phyloP scores from a whole-genome alignment of 1,284 basidiomycete genomes.

The Melampsora occidentalis region DNA sequence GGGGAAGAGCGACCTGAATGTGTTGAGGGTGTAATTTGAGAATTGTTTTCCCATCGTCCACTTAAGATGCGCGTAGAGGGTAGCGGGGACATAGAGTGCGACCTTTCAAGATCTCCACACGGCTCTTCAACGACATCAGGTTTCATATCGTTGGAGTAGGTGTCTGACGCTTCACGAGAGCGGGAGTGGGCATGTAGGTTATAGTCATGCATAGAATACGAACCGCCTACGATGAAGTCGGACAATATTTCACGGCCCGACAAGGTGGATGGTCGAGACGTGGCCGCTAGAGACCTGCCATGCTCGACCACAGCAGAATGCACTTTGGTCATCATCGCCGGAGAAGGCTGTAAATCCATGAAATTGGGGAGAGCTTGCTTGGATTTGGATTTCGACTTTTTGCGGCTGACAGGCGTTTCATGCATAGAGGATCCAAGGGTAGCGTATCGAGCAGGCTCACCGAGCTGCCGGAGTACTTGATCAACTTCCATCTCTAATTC shows the following conservation, averaged over 20 bases:
- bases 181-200: neutral
- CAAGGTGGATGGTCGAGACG: conserved; percentile 1
- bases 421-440: neutral
- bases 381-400: conserved; percentile 26
- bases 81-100: neutral
- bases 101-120: neutral
- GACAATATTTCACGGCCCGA: neutral
- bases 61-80: neutral
- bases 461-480: conserved; percentile 18
- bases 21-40: neutral
- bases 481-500: conserved; percentile 35
- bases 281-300: neutral
- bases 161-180: neutral
- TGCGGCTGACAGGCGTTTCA: conserved; percentile 19
- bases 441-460: conserved; percentile 28
- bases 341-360: conserved; percentile 12
- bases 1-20: neutral
- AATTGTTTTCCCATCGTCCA: neutral
- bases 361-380: conserved; percentile 29
- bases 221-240: neutral
- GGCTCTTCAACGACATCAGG: neutral
- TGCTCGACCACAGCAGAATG: neutral
- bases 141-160: neutral
- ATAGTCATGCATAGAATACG: neutral
- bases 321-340: neutral